A percentile compares a stretch with the other conserved stretches of the same genome.
Conservation (phyloP, 225 moss, liverwort and hornwort genomes). For the Physcomitrium patens region DNA sequence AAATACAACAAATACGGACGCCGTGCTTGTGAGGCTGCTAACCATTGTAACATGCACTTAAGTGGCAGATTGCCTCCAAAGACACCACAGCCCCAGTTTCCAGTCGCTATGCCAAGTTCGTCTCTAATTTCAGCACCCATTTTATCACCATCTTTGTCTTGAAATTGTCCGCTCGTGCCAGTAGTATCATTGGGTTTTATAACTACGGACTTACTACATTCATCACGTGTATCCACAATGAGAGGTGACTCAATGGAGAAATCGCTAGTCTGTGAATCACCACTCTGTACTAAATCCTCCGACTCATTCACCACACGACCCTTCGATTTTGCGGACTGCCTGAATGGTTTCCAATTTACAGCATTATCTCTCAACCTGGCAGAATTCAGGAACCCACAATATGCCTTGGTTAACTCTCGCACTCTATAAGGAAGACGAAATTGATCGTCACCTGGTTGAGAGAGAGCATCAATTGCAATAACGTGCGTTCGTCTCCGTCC, state of each 20-base stretch:
- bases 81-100: conserved; percentile 67
- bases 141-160: background rate
- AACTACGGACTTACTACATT: background rate
- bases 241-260: conserved; percentile 27
- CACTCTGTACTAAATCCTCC: background rate
- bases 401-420: conserved; percentile 87
- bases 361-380: conserved; percentile 13
- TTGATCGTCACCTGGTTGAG: conserved; percentile 76
- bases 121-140: background rate
- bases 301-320: conserved; percentile 16
- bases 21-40: conserved; percentile 59
- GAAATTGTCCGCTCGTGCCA: conserved; percentile 13
- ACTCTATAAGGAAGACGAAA: conserved; percentile 51
- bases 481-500: conserved; percentile 75
- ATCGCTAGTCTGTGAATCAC: conserved; percentile 28
- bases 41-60: conserved; percentile 61
- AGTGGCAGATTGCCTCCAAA: conserved; percentile 57
- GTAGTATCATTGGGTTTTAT: conserved; percentile 14
- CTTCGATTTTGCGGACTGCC: background rate
- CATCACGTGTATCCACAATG: conserved; percentile 13
- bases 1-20: conserved; percentile 55
- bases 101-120: conserved; percentile 54
- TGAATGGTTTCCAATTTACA: conserved; percentile 2
- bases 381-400: conserved; percentile 74
- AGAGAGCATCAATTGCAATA: conserved; percentile 89